A percentile compares a stretch with the other conserved stretches of the same genome.
phyloP scores from a whole-genome alignment of 306 rosid genomes.

The Pyrus communis region DNA sequence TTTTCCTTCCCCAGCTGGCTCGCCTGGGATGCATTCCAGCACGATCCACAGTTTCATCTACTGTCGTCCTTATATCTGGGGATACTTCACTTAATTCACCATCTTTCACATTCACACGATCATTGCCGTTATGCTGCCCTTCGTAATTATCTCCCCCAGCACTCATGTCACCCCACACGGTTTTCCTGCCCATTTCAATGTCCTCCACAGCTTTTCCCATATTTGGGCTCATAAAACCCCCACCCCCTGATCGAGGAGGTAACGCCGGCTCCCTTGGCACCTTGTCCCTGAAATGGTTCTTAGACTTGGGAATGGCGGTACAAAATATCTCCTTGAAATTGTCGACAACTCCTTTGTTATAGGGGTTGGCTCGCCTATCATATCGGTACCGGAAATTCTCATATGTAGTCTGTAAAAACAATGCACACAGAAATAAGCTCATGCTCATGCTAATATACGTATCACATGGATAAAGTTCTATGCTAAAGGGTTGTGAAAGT shows the following conservation, averaged over 20 bases:
- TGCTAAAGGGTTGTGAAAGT: not conserved
- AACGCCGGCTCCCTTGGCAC: slow-evolving; percentile 70
- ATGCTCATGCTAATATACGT: not conserved
- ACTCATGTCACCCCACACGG: slow-evolving; percentile 81
- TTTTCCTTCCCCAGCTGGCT: slow-evolving; percentile 98
- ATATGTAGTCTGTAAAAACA: slow-evolving; percentile 72
- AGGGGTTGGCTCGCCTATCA: slow-evolving; percentile 77
- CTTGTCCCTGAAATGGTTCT: slow-evolving; percentile 72
- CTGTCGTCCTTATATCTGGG: slow-evolving; percentile 67
- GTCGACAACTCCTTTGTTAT: slow-evolving; percentile 58
- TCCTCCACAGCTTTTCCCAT: slow-evolving; percentile 88
- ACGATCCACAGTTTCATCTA: slow-evolving; percentile 57
- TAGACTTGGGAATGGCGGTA: slow-evolving; percentile 55
- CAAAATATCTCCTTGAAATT: slow-evolving; percentile 88
- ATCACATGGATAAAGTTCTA: slow-evolving; percentile 1
- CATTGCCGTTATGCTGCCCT: slow-evolving; percentile 49
- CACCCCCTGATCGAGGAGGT: slow-evolving; percentile 65
- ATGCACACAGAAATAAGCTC: not conserved
- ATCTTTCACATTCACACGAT: slow-evolving; percentile 62
- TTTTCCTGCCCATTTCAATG: slow-evolving; percentile 92
- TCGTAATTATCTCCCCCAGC: slow-evolving; percentile 55
- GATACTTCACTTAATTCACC: slow-evolving; percentile 67
- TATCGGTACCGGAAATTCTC: slow-evolving; percentile 93
- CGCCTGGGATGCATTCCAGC: slow-evolving; percentile 77
- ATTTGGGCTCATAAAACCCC: slow-evolving; percentile 84